Conservation (phyloP, 192 early-diverging fungal species). For the Dimargaris verticillata region DNA sequence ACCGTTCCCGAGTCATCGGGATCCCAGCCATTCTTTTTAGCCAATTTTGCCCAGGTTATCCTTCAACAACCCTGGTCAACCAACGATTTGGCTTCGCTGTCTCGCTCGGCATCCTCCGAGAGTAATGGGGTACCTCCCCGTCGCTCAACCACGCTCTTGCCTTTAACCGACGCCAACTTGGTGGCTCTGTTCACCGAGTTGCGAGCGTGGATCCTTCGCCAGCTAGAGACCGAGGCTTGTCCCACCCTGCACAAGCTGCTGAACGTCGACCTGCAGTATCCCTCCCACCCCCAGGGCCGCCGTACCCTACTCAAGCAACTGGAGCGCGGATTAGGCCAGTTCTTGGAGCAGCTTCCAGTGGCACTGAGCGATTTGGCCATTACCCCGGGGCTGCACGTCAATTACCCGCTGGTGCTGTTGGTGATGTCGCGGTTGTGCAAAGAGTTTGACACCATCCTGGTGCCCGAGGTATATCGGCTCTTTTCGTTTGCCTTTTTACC, state of each 20-base stretch:
- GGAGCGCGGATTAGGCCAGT: not conserved
- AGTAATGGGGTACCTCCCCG: too few species aligned
- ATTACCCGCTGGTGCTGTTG: conserved; percentile 1
- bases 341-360: conserved; percentile 2
- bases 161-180: not conserved
- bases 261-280: conserved; percentile 18
- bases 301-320: conserved; percentile 1
- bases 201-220: not conserved
- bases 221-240: not conserved
- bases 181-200: not conserved
- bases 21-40: too few species aligned
- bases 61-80: too few species aligned
- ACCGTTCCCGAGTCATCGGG: not conserved
- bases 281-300: conserved; percentile 13
- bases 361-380: not conserved
- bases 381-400: not conserved
- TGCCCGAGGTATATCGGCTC: not conserved
- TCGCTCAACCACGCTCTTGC: too few species aligned
- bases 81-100: too few species aligned
- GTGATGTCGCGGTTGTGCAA: not conserved
- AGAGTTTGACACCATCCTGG: not conserved
- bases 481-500: conserved; percentile 3
- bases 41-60: too few species aligned
- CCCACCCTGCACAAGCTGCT: not conserved
- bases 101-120: too few species aligned